These are phyloP conservation scores for Aureobasidium sp. DNA, from an alignment of 2,329 filamentous ascomycete genomes.

Conservation along the genomic window DNA sequence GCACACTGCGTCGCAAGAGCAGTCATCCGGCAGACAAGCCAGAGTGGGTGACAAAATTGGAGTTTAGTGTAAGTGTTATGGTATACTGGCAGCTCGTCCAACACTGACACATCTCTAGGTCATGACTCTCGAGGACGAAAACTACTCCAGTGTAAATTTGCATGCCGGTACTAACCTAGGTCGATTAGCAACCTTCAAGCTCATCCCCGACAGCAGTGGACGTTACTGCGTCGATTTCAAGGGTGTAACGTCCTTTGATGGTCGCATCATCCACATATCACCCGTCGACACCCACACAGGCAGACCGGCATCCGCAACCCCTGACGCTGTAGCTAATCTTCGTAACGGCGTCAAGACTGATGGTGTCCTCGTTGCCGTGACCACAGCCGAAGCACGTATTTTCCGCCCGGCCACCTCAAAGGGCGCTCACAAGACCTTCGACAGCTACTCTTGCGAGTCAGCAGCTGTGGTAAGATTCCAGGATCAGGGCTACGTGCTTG, in stretches of 20 bases:
- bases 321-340: conserved; percentile 64
- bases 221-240: conserved; percentile 65
- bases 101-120: conserved; percentile 31
- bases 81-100: neutral
- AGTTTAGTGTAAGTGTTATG: conserved; percentile 60
- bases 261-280: conserved; percentile 61
- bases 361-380: conserved; percentile 73
- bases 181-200: conserved; percentile 80
- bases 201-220: conserved; percentile 62
- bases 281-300: conserved; percentile 76
- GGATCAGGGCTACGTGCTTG: conserved; percentile 63
- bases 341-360: conserved; percentile 67
- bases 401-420: conserved; percentile 80
- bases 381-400: conserved; percentile 65
- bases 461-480: conserved; percentile 70
- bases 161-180: conserved; percentile 85
- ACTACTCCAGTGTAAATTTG: conserved; percentile 87
- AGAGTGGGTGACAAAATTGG: conserved; percentile 74
- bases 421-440: conserved; percentile 86
- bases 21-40: conserved; percentile 39
- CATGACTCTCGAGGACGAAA: conserved; percentile 84
- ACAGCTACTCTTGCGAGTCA: conserved; percentile 72
- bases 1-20: conserved; percentile 56
- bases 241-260: conserved; percentile 60
- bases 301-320: conserved; percentile 65